A percentile compares a stretch with the other conserved stretches of the same genome.
Conservation (phyloP, 176 grass and related monocot species). For the Musa troglodytarum region DNA sequence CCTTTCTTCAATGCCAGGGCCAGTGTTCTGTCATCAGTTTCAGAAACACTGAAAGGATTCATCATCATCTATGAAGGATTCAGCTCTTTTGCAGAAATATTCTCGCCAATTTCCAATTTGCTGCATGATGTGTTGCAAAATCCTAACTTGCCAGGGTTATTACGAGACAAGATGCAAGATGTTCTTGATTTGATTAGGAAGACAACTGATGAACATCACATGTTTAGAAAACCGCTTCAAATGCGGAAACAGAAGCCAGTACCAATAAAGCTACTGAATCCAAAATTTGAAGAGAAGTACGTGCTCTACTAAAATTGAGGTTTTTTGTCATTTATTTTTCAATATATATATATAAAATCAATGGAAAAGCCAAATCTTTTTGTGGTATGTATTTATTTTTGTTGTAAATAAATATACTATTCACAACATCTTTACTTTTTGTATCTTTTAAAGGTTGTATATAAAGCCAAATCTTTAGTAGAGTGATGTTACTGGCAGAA, state of each 20-base stretch:
- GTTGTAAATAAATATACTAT: too few relatives aligned
- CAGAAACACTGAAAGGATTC: slow-evolving; percentile 72
- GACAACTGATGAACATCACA: slow-evolving; percentile 46
- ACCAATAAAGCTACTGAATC: slow-evolving; percentile 81
- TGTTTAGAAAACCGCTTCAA: slow-evolving; percentile 58
- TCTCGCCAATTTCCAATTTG: slow-evolving; percentile 54
- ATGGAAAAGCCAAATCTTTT: too few relatives aligned
- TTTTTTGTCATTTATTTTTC: background rate
- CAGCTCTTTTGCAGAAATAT: slow-evolving; percentile 72
- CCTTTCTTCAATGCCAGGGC: slow-evolving; percentile 38
- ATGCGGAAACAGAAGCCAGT: slow-evolving; percentile 77
- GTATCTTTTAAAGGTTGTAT: background rate
- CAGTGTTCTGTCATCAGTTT: slow-evolving; percentile 51
- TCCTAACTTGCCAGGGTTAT: slow-evolving; percentile 22
- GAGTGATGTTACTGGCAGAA: too few relatives aligned
- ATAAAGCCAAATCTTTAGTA: background rate
- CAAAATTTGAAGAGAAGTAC: slow-evolving; percentile 92
- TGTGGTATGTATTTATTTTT: too few relatives aligned
- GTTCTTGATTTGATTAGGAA: slow-evolving; percentile 64
- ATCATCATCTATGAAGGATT: slow-evolving; percentile 66
- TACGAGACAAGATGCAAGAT: slow-evolving; percentile 52
- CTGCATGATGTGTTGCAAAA: slow-evolving; percentile 53
- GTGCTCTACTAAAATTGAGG: slow-evolving; percentile 18
- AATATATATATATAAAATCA: too few relatives aligned
- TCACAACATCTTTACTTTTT: background rate